Evolutionary conservation across 345 rosid species (phyloP).

Genomic region (Gossypium herbaceum): DNA sequence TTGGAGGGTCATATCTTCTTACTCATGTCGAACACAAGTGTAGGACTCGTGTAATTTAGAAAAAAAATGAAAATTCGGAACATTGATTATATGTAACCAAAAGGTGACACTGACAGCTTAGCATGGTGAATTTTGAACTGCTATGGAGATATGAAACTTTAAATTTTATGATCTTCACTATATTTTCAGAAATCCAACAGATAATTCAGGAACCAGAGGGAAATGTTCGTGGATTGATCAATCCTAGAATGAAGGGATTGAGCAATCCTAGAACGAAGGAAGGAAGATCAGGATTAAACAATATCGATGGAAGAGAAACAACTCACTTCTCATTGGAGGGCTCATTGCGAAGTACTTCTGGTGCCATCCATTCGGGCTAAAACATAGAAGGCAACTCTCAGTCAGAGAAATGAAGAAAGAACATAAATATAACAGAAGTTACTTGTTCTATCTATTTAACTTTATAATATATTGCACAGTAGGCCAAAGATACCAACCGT

Average conservation of each 20-base stretch:
- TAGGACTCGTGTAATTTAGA: too few relatives aligned
- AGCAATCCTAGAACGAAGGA: neutral
- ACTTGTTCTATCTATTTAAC: neutral
- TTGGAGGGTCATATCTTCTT: neutral
- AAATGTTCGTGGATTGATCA: neutral
- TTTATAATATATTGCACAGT: neutral
- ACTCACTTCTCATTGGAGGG: constrained; percentile 96
- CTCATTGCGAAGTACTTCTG: constrained; percentile 94
- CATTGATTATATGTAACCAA: neutral
- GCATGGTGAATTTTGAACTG: neutral
- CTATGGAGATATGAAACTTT: neutral
- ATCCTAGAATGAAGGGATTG: neutral
- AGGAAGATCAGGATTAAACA: neutral
- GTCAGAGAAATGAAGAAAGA: constrained; percentile 24
- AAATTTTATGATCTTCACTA: neutral
- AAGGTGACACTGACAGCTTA: neutral
- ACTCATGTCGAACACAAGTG: neutral
- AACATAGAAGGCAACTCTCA: constrained; percentile 23
- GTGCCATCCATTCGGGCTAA: constrained; percentile 99
- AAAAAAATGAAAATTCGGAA: too few relatives aligned
- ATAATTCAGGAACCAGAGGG: neutral
- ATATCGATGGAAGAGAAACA: constrained; percentile 4
- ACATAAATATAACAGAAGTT: constrained; percentile 1
- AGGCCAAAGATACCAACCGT: constrained; percentile 49
- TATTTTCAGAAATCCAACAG: neutral